Percentiles rank a stretch among this genome's conserved stretches.
These are phyloP conservation scores for Colletotrichum gloeosporioides DNA, from an alignment of 2,329 filamentous ascomycete genomes.

Conservation along the genomic window DNA sequence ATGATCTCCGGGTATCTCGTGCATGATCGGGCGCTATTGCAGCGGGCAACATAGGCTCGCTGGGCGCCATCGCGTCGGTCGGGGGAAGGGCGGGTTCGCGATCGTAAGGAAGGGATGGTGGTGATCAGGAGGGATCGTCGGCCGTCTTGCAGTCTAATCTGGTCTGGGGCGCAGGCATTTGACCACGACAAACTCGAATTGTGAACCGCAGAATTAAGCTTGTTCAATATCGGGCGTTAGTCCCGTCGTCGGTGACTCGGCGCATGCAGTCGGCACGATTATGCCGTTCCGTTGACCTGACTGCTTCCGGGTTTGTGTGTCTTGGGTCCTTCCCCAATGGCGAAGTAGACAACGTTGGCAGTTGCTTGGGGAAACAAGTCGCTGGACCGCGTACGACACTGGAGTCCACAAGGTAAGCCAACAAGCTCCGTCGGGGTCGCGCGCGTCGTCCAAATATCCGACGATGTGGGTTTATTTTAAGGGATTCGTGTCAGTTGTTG, in stretches of 20 bases:
- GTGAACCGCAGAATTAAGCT: neutral
- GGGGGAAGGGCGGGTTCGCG: neutral
- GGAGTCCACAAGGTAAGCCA: neutral
- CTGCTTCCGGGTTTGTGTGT: neutral
- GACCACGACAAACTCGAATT: neutral
- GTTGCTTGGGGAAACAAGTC: neutral
- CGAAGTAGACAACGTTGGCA: neutral
- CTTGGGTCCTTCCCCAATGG: neutral
- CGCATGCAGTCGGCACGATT: conserved; percentile 6
- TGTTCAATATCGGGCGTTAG: neutral
- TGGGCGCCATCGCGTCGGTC: conserved; percentile 30
- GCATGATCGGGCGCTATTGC: conserved; percentile 31
- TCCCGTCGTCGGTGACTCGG: conserved; percentile 2
- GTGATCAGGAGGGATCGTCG: conserved; percentile 10
- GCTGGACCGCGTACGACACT: neutral
- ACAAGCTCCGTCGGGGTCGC: neutral
- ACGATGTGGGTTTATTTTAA: neutral
- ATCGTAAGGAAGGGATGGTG: neutral
- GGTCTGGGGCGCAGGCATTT: conserved; percentile 11
- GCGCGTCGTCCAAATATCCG: conserved; percentile 1
- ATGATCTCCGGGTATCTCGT: conserved; percentile 19
- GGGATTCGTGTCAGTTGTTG: neutral
- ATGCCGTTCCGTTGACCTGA: conserved; percentile 2
- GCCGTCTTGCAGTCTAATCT: conserved; percentile 1
- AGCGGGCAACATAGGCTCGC: conserved; percentile 36